Evolutionary conservation across 371 early-diverging fungal species (phyloP), one percentile per base, ranked within the genome.

Genomic region (Mucor irregularis): DNA sequence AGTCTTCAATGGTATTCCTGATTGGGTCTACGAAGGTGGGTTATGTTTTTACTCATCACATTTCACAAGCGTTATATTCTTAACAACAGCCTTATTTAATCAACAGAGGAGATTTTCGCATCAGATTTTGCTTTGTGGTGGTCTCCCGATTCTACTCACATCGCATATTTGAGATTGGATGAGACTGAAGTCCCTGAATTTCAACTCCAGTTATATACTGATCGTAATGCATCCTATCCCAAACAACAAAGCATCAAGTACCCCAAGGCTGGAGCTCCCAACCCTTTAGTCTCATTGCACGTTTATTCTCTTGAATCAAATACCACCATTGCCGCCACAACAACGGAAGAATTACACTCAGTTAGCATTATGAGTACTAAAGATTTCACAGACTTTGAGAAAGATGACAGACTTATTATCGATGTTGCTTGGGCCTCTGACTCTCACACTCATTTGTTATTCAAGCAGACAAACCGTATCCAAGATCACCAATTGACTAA

Each of bases 1-100:
- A 24, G 83, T 94, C n/a, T 89, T 94, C 63, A 96, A 97, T 62
- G 98, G 97, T 13, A 80, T 96, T 24, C 86, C 95, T 21, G 98
- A 98, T 66, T 98, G 98, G 98, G 95, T 96, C 3, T 97, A 97
- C 52, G 98, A 96, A 72, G 82, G 78, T 72, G 62, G 29, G 25
- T 17, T 19, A 49, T 21, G 7, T 11, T 13, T 9, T 29, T n/a
- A 19, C 43, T 14, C 4, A 45, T 28, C 26, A 26, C 14, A 45
- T 11, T 31, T 31, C 31, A 31, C n/a, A n/a, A n/a, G n/a, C n/a
- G n/a, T n/a, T n/a, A n/a, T n/a, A n/a, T n/a, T n/a, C n/a, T n/a
- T 11, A 24, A 42, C 4, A 21, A 28, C 9, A 26, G 8, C 19
- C 3, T 17, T 34, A 3, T 7, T 11, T 31, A 10, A 21, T 13